These are phyloP conservation scores for Polytolypa hystricis DNA, from an alignment of 2,329 filamentous ascomycete genomes.

Conservation along the genomic window DNA sequence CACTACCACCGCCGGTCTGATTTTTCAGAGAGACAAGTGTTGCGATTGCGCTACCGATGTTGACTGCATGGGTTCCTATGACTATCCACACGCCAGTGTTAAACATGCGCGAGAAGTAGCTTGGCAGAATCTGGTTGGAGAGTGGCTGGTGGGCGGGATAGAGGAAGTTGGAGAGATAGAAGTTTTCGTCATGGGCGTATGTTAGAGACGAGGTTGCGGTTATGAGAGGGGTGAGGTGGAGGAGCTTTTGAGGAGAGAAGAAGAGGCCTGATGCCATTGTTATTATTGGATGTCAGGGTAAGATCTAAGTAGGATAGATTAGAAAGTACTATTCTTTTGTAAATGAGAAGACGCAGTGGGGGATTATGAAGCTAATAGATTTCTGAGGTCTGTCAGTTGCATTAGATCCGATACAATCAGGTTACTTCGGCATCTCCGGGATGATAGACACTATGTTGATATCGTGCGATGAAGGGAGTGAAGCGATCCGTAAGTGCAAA, in stretches of 20 bases:
- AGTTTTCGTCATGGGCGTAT: constrained; percentile 33
- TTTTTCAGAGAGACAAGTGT: constrained; percentile 7
- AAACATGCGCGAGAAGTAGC: constrained; percentile 37
- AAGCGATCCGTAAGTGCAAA: background rate
- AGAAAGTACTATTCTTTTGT: background rate
- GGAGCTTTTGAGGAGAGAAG: constrained; percentile 7
- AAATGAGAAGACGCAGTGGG: background rate
- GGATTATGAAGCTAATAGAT: background rate
- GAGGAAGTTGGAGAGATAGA: constrained; percentile 15
- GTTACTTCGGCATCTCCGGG: background rate
- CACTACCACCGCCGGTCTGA: background rate
- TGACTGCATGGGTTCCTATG: constrained; percentile 7
- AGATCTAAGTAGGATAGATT: background rate
- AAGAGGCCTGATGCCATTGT: background rate
- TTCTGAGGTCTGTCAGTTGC: background rate
- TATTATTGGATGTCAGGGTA: too few species aligned
- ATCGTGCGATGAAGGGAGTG: background rate
- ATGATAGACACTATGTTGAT: background rate
- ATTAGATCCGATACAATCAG: background rate
- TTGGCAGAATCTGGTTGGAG: constrained; percentile 27
- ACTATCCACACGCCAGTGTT: constrained; percentile 18
- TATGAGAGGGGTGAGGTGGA: constrained; percentile 37
- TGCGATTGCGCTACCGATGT: constrained; percentile 7
- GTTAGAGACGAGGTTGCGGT: constrained; percentile 39
- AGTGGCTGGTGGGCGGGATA: constrained; percentile 11